A percentile compares a stretch with the other conserved stretches of the same genome.
These are phyloP conservation scores for Penicillium sp. DNA, from an alignment of 2,329 filamentous ascomycete genomes.

Conservation along the genomic window DNA sequence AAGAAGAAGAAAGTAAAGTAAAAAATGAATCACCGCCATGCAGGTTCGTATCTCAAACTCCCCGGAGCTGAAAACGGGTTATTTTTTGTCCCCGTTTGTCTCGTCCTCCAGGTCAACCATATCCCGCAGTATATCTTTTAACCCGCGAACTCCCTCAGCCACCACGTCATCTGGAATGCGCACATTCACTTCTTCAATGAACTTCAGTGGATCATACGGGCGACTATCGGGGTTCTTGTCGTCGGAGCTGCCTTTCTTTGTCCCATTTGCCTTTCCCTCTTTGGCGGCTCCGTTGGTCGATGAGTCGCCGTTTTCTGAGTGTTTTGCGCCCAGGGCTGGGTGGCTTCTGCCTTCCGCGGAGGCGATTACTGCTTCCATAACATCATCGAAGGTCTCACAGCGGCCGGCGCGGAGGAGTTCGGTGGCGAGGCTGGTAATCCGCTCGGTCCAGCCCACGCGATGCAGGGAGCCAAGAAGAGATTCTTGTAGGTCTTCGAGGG, in stretches of 20 bases:
- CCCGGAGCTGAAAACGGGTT: slow-evolving; percentile 1
- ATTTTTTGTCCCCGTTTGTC: slow-evolving; percentile 24
- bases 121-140: slow-evolving; percentile 54
- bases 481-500: slow-evolving; percentile 57
- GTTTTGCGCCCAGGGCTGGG: slow-evolving; percentile 28
- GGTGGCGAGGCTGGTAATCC: slow-evolving; percentile 54
- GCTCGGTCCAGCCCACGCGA: slow-evolving; percentile 59
- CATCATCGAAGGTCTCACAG: slow-evolving; percentile 57
- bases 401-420: slow-evolving; percentile 59
- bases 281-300: slow-evolving; percentile 17
- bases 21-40: slow-evolving; percentile 16
- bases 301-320: slow-evolving; percentile 19
- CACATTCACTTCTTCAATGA: slow-evolving; percentile 45
- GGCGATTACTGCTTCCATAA: slow-evolving; percentile 54
- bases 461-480: slow-evolving; percentile 56
- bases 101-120: slow-evolving; percentile 50
- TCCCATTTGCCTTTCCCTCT: slow-evolving; percentile 20
- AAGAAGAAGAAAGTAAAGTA: slow-evolving; percentile 1
- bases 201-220: slow-evolving; percentile 24
- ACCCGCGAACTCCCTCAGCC: slow-evolving; percentile 50
- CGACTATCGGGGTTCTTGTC: slow-evolving; percentile 22
- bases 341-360: slow-evolving; percentile 40
- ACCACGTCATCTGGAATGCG: slow-evolving; percentile 51
- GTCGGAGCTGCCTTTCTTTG: slow-evolving; percentile 19
- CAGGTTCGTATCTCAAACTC: slow-evolving; percentile 13